Evolutionary conservation across 2,329 filamentous ascomycete species (phyloP), one percentile per base, ranked within the genome.

Genomic region (Claviceps cyperi): DNA sequence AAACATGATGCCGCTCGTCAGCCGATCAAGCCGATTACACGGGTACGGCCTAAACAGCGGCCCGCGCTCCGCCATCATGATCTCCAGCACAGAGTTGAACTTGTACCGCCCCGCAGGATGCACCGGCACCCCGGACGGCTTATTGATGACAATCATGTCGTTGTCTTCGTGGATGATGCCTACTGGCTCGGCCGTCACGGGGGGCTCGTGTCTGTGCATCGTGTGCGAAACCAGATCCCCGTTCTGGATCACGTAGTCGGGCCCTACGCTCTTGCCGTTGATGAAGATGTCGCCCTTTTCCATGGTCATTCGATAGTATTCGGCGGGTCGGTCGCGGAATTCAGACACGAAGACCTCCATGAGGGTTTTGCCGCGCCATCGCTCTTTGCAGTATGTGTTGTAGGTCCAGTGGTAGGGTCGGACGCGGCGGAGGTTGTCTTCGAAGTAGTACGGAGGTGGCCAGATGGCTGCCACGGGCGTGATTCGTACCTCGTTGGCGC

Each of bases 1-100:
- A 65, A 98, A 98, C 91, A 98, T 97, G 63, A 98, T 86, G 46
- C 92, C 92, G 58, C 88, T 95, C 0, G 92, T 98, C 59, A 98
- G 70, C 48, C 92, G 76, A 64, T 98, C 92, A 28, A 98, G 78
- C n/a, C 92, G 76, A 61, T 98, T 95, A 69, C 91, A 97, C 0
- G 92, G 80, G 53, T 78, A 67, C 1, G 79, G 75, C 48, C 74
- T 63, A 62, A 78, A 82, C 28, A 67, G 65, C 21, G 66, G 65
- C 0, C 75, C 72, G 38, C 80, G 71, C 61, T 95, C 85, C 2
- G 86, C 79, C 57, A 86, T 83, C 78, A 98, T 83, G 57, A 98
- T 95, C 71, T 97, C 90, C 39, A 94, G 77, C 44, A 98, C 78
- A 1, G 87, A 91, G 69, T 98, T 98, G 73, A 85, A 94, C 65